These are phyloP conservation scores for Pseudocercospora vitis DNA, from an alignment of 2,329 filamentous ascomycete genomes.

Conservation along the genomic window DNA sequence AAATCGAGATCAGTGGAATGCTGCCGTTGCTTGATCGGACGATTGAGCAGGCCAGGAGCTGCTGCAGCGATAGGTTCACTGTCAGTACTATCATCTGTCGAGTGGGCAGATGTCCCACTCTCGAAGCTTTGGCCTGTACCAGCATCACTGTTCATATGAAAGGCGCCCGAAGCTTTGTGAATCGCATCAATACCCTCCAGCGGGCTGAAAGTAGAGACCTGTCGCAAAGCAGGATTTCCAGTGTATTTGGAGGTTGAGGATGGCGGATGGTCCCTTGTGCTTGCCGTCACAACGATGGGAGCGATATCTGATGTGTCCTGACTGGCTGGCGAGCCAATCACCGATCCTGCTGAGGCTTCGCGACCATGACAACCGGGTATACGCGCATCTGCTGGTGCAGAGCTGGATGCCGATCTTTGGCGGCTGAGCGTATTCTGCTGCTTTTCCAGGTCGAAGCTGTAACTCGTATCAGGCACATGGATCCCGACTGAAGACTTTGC, in stretches of 20 bases:
- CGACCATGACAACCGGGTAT: constrained; percentile 42
- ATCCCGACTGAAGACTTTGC: constrained; percentile 26
- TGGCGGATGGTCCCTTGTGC: constrained; percentile 35
- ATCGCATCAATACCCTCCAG: constrained; percentile 34
- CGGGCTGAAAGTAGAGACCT: constrained; percentile 37
- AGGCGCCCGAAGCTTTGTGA: constrained; percentile 30
- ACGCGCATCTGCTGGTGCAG: constrained; percentile 28
- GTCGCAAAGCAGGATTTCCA: constrained; percentile 37
- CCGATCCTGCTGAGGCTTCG: constrained; percentile 41
- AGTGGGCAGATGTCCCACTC: constrained; percentile 24
- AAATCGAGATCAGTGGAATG: constrained; percentile 37
- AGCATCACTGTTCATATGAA: constrained; percentile 4
- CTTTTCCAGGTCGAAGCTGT: constrained; percentile 25
- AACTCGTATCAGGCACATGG: constrained; percentile 16
- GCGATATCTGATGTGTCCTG: constrained; percentile 22
- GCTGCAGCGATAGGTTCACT: constrained; percentile 29
- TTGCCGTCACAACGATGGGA: constrained; percentile 15
- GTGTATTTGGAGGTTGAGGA: constrained; percentile 42
- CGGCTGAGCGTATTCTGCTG: constrained; percentile 6
- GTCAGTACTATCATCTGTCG: constrained; percentile 27
- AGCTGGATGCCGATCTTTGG: constrained; percentile 15
- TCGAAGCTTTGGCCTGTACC: constrained; percentile 23
- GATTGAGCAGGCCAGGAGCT: constrained; percentile 30
- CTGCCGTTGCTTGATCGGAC: constrained; percentile 20
- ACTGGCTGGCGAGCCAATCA: constrained; percentile 26